A percentile compares a stretch with the other conserved stretches of the same genome.
Evolutionary conservation across 2,329 filamentous ascomycete species (phyloP).

Genomic region (Nothomitra cinnamomea): DNA sequence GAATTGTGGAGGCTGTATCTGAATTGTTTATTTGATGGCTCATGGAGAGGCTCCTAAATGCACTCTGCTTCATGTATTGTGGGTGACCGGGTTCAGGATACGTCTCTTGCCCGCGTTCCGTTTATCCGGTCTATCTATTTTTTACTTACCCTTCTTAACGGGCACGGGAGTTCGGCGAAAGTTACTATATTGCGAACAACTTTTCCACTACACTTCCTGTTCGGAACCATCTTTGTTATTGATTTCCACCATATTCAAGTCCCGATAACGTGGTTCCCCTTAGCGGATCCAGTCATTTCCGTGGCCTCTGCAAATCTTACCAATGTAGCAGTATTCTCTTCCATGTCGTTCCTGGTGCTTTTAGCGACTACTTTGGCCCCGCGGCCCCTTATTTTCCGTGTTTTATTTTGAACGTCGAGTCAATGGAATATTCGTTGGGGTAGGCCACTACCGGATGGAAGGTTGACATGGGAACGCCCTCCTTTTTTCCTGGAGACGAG

Average conservation of each 20-base stretch:
- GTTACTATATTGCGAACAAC: background rate
- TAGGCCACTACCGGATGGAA: background rate
- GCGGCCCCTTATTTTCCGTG: background rate
- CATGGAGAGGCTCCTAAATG: background rate
- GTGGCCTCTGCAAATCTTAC: background rate
- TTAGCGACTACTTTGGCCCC: background rate
- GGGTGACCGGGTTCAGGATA: background rate
- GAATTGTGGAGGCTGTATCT: background rate
- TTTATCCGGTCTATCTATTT: background rate
- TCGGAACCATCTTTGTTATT: background rate
- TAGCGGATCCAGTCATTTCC: constrained; percentile 2
- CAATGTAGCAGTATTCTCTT: constrained; percentile 2
- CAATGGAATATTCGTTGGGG: constrained; percentile 1
- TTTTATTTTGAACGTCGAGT: background rate
- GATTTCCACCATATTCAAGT: background rate
- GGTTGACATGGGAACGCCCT: background rate
- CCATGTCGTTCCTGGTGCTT: background rate
- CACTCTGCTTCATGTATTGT: background rate
- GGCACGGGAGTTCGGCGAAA: constrained; percentile 1
- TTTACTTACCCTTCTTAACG: background rate
- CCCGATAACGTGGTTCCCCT: background rate
- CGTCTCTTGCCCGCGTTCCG: background rate
- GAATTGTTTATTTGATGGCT: background rate
- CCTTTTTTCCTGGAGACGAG: background rate
- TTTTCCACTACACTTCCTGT: background rate